Conservation (phyloP, 2,329 filamentous ascomycete genomes). For the Aspergillus calidoustus region DNA sequence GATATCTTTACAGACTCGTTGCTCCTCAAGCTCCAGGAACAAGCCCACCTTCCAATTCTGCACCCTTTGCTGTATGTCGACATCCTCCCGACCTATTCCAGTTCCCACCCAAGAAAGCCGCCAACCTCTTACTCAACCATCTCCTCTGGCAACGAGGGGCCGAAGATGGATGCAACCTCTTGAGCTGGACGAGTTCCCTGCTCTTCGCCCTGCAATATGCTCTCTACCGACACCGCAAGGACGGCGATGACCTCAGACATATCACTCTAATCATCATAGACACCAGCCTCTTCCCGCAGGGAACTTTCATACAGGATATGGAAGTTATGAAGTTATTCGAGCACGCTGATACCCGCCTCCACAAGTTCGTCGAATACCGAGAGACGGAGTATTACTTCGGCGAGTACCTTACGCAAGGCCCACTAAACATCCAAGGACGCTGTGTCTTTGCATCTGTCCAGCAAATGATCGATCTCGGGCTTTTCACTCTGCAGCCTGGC, state of each 20-base stretch:
- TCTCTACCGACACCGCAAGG: conserved; percentile 8
- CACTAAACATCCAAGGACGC: conserved; percentile 2
- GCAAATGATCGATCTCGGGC: conserved; percentile 12
- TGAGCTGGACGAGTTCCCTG: conserved; percentile 22
- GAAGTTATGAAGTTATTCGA: conserved; percentile 12
- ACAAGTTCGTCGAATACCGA: conserved; percentile 14
- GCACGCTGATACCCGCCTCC: not conserved
- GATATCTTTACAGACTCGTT: conserved; percentile 15
- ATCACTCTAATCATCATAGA: conserved; percentile 18
- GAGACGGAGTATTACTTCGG: conserved; percentile 15
- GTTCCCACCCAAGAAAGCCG: not conserved
- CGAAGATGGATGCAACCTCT: conserved; percentile 12
- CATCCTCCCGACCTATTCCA: conserved; percentile 3
- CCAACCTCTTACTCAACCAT: conserved; percentile 6
- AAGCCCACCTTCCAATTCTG: not conserved
- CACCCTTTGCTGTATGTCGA: not conserved
- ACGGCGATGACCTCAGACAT: not conserved
- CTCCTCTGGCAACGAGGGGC: conserved; percentile 12
- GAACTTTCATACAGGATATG: conserved; percentile 21
- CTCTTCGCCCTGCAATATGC: conserved; percentile 20
- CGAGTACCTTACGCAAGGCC: conserved; percentile 18
- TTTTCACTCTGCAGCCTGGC: conserved; percentile 14
- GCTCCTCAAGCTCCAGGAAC: conserved; percentile 5
- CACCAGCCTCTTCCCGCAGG: conserved; percentile 4
- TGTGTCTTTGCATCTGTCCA: conserved; percentile 11